Conservation (phyloP, 768 basidiomycete genomes). For the Pleurotus platypus region DNA sequence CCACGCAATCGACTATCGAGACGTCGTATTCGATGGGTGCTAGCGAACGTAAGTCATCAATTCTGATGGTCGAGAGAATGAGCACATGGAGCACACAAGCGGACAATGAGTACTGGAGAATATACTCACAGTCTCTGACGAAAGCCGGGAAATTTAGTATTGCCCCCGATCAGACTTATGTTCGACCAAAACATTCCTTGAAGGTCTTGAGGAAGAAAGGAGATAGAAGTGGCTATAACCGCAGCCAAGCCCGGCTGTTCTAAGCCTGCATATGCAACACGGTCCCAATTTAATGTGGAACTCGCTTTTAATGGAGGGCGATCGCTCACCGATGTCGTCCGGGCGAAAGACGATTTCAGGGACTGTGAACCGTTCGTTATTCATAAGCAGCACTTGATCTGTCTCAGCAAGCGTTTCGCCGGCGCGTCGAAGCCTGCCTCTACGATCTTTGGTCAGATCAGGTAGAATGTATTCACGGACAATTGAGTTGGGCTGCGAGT, state of each 20-base stretch:
- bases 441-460: constrained; percentile 70
- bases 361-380: constrained; percentile 87
- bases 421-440: constrained; percentile 50
- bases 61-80: constrained; percentile 33
- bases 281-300: too few species aligned
- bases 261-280: constrained; percentile 45
- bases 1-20: constrained; percentile 61
- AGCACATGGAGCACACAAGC: neutral
- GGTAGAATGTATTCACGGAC: constrained; percentile 90
- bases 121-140: constrained; percentile 66
- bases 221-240: constrained; percentile 74
- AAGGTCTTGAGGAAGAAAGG: constrained; percentile 70
- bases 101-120: constrained; percentile 5
- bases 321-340: constrained; percentile 73
- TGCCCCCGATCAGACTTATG: constrained; percentile 87
- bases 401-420: constrained; percentile 51
- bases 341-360: constrained; percentile 93
- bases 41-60: constrained; percentile 69
- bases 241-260: constrained; percentile 78
- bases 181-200: constrained; percentile 96
- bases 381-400: constrained; percentile 78
- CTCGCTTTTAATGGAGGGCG: neutral
- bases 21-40: constrained; percentile 84
- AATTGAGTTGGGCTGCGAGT: constrained; percentile 60
- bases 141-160: constrained; percentile 72